Conservation (phyloP, 805 yeast genomes). For the Diddensiella santjacobensis region DNA sequence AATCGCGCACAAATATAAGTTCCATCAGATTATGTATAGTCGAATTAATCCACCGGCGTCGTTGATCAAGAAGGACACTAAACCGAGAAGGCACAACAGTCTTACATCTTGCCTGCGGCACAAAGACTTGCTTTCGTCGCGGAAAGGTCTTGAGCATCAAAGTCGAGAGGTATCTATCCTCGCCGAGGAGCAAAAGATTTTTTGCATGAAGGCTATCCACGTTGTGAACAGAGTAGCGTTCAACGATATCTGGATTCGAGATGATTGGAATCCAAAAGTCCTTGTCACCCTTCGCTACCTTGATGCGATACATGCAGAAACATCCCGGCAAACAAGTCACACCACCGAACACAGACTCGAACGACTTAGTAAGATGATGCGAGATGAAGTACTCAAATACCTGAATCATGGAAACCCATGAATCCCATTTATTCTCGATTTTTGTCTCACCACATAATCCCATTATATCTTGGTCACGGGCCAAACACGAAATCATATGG, state of each 20-base stretch:
- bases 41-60: slow-evolving; percentile 96
- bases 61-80: slow-evolving; percentile 76
- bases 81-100: slow-evolving; percentile 86
- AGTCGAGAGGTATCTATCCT: slow-evolving; percentile 82
- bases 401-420: slow-evolving; percentile 92
- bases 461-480: slow-evolving; percentile 80
- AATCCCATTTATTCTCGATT: slow-evolving; percentile 74
- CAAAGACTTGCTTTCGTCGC: slow-evolving; percentile 77
- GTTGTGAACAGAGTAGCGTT: slow-evolving; percentile 82
- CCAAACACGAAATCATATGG: slow-evolving; percentile 87
- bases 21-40: slow-evolving; percentile 92
- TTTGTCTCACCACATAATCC: slow-evolving; percentile 95
- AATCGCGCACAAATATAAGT: slow-evolving; percentile 73
- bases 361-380: slow-evolving; percentile 91
- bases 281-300: slow-evolving; percentile 75
- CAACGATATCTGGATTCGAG: slow-evolving; percentile 92
- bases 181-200: slow-evolving; percentile 82
- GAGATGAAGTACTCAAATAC: slow-evolving; percentile 93
- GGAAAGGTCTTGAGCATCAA: slow-evolving; percentile 89
- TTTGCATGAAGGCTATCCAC: slow-evolving; percentile 81
- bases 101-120: slow-evolving; percentile 88
- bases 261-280: slow-evolving; percentile 91
- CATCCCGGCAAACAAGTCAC: slow-evolving; percentile 97
- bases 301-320: slow-evolving; percentile 88
- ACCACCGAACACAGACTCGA: slow-evolving; percentile 89